A percentile compares a stretch with the other conserved stretches of the same genome.
Conservation (phyloP, 306 rosid genomes). For the Potentilla sterilis region DNA sequence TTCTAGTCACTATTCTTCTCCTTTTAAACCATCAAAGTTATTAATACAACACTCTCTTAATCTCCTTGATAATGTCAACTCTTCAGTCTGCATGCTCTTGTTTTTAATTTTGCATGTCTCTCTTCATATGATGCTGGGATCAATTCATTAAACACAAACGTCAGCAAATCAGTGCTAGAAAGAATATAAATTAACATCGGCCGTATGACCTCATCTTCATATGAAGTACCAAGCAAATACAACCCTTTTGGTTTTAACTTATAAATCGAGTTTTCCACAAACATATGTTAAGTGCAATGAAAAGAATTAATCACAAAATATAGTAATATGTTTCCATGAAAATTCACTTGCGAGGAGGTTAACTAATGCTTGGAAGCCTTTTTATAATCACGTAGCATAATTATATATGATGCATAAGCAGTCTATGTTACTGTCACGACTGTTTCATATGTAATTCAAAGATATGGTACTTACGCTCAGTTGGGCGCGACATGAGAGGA, state of each 20-base stretch:
- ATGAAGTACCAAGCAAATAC: background rate
- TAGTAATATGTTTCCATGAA: background rate
- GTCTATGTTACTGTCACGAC: conserved; percentile 7
- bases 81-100: conserved; percentile 21
- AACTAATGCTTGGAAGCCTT: background rate
- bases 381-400: background rate
- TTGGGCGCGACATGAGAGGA: conserved; percentile 74
- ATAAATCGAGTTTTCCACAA: background rate
- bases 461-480: conserved; percentile 69
- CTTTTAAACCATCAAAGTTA: background rate
- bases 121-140: conserved; percentile 83
- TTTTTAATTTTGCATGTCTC: conserved; percentile 59
- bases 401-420: conserved; percentile 3
- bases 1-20: background rate
- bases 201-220: background rate
- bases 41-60: background rate
- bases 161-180: background rate
- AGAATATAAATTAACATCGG: background rate
- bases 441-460: background rate
- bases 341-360: background rate
- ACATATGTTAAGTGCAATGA: background rate
- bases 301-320: background rate
- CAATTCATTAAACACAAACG: conserved; percentile 17
- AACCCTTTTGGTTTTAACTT: background rate
- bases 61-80: conserved; percentile 3